phyloP scores from a whole-genome alignment of 1,284 basidiomycete species.

The Pseudozyma thailandica region DNA sequence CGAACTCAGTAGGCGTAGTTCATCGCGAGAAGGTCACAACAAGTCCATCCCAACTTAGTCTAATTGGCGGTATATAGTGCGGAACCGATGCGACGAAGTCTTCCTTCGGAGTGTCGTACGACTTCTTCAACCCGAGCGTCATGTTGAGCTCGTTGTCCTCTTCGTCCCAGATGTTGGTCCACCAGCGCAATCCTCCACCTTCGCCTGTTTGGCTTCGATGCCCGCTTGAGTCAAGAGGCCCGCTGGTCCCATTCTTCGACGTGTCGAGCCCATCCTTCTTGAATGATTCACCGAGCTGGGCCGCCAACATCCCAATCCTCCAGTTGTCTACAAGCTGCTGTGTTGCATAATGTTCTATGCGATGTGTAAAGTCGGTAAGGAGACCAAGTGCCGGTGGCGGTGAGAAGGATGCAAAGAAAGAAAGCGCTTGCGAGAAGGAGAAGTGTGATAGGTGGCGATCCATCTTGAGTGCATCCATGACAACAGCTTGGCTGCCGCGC shows the following conservation, averaged over 20 bases:
- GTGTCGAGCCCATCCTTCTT: neutral
- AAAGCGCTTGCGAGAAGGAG: slow-evolving; percentile 60
- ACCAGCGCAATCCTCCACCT: slow-evolving; percentile 49
- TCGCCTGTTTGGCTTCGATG: slow-evolving; percentile 19
- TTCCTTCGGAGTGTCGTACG: slow-evolving; percentile 5
- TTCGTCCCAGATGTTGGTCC: slow-evolving; percentile 56
- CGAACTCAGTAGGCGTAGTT: too few species aligned
- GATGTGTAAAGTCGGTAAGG: slow-evolving; percentile 62
- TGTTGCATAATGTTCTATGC: slow-evolving; percentile 53
- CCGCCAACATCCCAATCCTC: slow-evolving; percentile 36
- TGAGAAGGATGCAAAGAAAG: slow-evolving; percentile 32
- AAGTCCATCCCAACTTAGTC: slow-evolving; percentile 56
- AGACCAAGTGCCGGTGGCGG: slow-evolving; percentile 46
- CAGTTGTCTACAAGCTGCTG: slow-evolving; percentile 40
- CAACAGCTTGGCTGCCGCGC: slow-evolving; percentile 50
- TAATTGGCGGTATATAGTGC: slow-evolving; percentile 47
- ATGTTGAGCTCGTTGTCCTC: slow-evolving; percentile 36
- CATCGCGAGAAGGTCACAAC: slow-evolving; percentile 29
- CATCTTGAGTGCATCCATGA: slow-evolving; percentile 63
- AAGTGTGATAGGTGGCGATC: slow-evolving; percentile 59
- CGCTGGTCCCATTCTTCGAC: neutral
- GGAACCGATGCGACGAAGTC: neutral
- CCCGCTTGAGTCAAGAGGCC: neutral
- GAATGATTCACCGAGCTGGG: slow-evolving; percentile 9
- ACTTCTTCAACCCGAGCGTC: slow-evolving; percentile 19